Conservation (phyloP, 208 protist species). For the Leishmania turanica region DNA sequence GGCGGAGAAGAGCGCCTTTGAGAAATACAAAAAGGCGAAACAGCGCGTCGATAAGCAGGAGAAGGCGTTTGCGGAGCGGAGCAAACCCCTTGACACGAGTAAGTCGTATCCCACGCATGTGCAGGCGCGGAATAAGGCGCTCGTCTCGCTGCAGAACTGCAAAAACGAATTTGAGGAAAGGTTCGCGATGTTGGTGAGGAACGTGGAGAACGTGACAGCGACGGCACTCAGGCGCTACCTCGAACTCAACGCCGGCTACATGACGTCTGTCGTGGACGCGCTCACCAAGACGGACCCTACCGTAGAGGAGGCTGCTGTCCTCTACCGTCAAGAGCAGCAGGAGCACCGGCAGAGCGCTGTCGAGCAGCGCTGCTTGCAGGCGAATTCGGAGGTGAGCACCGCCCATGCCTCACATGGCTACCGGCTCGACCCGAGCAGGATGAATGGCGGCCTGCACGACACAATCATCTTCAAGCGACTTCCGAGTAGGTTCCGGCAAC, state of each 20-base stretch:
- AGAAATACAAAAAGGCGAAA: constrained; percentile 32
- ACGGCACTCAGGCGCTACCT: constrained; percentile 49
- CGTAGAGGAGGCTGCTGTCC: constrained; percentile 31
- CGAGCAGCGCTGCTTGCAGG: constrained; percentile 7
- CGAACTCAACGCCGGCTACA: constrained; percentile 52
- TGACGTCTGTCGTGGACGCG: constrained; percentile 46
- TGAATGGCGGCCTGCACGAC: neutral
- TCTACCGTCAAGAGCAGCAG: constrained; percentile 30
- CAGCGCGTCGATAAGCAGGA: constrained; percentile 53
- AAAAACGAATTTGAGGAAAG: constrained; percentile 30
- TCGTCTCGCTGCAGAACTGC: constrained; percentile 16
- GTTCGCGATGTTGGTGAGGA: constrained; percentile 35
- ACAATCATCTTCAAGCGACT: neutral
- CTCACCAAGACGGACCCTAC: constrained; percentile 40
- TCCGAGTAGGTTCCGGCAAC: no score
- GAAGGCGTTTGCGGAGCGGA: constrained; percentile 40
- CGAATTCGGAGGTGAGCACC: neutral
- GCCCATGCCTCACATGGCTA: neutral
- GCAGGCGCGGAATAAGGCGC: constrained; percentile 23
- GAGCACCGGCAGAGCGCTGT: constrained; percentile 20
- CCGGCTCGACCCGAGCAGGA: neutral
- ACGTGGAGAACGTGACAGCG: constrained; percentile 37
- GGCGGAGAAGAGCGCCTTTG: constrained; percentile 26
- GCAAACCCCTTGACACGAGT: constrained; percentile 40
- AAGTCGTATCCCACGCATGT: constrained; percentile 33